Base-by-base conservation (phyloP, 495 filamentous ascomycete species). In the Penicillium desertorum region DNA sequence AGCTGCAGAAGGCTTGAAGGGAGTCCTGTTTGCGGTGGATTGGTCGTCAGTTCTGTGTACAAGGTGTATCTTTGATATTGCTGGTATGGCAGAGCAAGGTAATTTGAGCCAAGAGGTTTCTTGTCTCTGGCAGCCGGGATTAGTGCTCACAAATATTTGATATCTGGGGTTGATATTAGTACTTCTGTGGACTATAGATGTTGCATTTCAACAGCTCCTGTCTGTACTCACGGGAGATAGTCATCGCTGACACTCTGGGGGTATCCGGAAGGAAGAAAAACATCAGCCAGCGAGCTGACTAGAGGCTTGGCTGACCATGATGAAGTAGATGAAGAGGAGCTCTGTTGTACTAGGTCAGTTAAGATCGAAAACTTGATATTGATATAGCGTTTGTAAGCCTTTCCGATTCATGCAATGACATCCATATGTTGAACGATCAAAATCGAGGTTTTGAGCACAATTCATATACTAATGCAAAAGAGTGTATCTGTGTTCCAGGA, bases 261-360 rank as follows among this genome's bases (percentile, higher is more conserved):
- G 77, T 89, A 98, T 34, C 94, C 93, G 10, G 88, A 86, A 1
- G 93, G 94, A n/a, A 98, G 79, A 71, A 98, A 98, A 46, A 95
- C 65, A 37, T 76, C 66, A 32, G 65, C 58, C 25, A 78, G 63
- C 19, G 62, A 63, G 44, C 58, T 54, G 34, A 64, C 32, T n/a
- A 76, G 59, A 17, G 70, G 61, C 42, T 58, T 65, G 14, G 55
- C n/a, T 36, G 71, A 73, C 73, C 71, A 74, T 54, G 65, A 57
- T 43, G 66, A 64, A 8, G 58, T 34, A 7, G 51, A 39, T 19
- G 56, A 41, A 41, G 67, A 48, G 42, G 57, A 12, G 30, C 30
- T 32, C 60, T 59, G 45, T n/a, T 20, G 29, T 47, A 39, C 20
- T 43, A 9, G 17, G 39, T 36, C 12, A 42, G 25, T 36, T 23